Evolutionary conservation across 495 filamentous ascomycete genomes (phyloP).

Genomic region (Podospora pseudoanserina): DNA sequence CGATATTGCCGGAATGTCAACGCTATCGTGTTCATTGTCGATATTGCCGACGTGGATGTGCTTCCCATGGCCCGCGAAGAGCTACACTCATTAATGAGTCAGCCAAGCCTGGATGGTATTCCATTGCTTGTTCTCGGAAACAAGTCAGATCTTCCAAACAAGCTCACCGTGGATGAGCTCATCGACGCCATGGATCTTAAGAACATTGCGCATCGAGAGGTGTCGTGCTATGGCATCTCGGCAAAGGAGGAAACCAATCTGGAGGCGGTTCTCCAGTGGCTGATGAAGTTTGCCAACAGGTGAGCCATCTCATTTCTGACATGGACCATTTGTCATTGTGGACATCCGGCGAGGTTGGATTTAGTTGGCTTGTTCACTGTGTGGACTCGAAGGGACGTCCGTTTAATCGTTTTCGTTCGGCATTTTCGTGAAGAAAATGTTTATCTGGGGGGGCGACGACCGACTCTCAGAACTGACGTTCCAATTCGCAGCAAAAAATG

Average conservation of each 20-base stretch:
- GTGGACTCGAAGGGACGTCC: neutral
- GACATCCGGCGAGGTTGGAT: conserved; percentile 20
- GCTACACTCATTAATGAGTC: conserved; percentile 81
- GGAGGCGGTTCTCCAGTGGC: conserved; percentile 93
- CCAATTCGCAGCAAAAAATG: conserved; percentile 5
- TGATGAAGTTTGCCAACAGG: conserved; percentile 80
- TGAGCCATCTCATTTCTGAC: conserved; percentile 25
- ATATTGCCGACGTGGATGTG: conserved; percentile 76
- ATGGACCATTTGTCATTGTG: neutral
- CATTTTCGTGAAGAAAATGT: neutral
- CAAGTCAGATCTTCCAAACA: conserved; percentile 87
- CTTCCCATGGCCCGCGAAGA: conserved; percentile 89
- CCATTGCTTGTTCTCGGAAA: conserved; percentile 95
- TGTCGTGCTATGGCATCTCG: conserved; percentile 98
- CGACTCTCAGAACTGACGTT: neutral
- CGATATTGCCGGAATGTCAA: conserved; percentile 96
- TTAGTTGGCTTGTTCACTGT: neutral
- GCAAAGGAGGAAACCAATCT: conserved; percentile 98
- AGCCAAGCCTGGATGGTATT: conserved; percentile 81
- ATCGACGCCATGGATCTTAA: conserved; percentile 92
- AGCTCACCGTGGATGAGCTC: conserved; percentile 86
- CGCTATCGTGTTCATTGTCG: conserved; percentile 92
- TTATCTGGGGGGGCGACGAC: neutral
- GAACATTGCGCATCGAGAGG: conserved; percentile 84
- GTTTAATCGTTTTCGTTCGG: neutral